Percentiles rank a stretch among this genome's conserved stretches.
Evolutionary conservation across 73 alveolate genomes (phyloP).

Genomic region (Paramecium sonneborni): DNA sequence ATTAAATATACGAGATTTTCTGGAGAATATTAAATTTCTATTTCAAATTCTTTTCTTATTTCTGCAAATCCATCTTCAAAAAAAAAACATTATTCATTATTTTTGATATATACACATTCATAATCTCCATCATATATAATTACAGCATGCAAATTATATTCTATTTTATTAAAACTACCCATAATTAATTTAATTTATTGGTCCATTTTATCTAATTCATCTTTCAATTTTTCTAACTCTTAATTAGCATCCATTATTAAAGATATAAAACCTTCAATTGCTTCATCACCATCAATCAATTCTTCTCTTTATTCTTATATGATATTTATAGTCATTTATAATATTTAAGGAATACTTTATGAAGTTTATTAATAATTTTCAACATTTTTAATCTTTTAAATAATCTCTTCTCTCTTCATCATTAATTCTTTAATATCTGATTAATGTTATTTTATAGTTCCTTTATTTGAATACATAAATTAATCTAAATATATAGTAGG

Average conservation of each 20-base stretch:
- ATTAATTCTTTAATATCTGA: not conserved
- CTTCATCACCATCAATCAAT: constrained; percentile 43
- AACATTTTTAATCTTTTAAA: not conserved
- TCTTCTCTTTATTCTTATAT: constrained; percentile 15
- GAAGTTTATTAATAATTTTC: not conserved
- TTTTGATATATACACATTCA: constrained; percentile 2
- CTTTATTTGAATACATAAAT: not conserved
- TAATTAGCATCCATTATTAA: constrained; percentile 20
- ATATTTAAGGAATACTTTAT: not conserved
- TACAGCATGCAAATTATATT: not conserved
- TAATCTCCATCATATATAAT: constrained; percentile 32
- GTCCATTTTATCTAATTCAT: not conserved
- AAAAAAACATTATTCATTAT: not conserved
- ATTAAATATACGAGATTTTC: not conserved
- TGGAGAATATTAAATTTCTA: not conserved
- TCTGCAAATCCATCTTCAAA: constrained; percentile 41
- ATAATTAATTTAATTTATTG: not conserved
- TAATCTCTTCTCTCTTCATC: not conserved
- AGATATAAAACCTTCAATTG: constrained; percentile 20
- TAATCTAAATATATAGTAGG: not conserved
- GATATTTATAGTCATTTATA: not conserved
- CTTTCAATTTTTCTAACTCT: not conserved
- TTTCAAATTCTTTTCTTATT: constrained; percentile 2
- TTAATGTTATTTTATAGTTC: not conserved
- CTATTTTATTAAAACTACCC: not conserved